A percentile compares a stretch with the other conserved stretches of the same genome.
Evolutionary conservation across 2,329 filamentous ascomycete species (phyloP).

Genomic region (Aspergillus intermedius): DNA sequence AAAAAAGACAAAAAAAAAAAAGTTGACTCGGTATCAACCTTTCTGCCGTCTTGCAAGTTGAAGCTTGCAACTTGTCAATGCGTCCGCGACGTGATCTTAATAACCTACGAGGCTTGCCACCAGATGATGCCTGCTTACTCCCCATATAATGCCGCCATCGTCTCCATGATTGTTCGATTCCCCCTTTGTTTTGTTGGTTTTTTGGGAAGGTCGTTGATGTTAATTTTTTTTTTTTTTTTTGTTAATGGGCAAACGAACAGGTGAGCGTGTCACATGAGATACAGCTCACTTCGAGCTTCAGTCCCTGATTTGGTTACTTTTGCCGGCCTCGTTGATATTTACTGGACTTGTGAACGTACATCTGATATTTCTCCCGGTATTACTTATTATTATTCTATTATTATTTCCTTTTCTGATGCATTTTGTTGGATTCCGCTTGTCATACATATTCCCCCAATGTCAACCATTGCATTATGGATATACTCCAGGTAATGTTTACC

Average conservation of each 20-base stretch:
- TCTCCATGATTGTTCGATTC: conserved; percentile 37
- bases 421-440: no score
- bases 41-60: conserved; percentile 12
- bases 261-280: conserved; percentile 9
- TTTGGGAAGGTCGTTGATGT: conserved; percentile 23
- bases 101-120: conserved; percentile 20
- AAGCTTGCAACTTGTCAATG: conserved; percentile 16
- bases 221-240: conserved; percentile 13
- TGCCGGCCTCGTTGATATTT: no score
- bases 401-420: no score
- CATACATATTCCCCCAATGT: no score
- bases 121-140: conserved; percentile 23
- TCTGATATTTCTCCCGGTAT: no score
- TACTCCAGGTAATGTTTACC: no score
- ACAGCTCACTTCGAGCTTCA: no score
- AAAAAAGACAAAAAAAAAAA: conserved; percentile 10
- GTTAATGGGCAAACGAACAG: conserved; percentile 15
- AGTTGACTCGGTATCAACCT: conserved; percentile 10
- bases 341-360: no score
- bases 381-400: no score
- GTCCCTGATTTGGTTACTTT: no score
- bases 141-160: conserved; percentile 30
- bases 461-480: no score
- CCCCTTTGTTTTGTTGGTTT: conserved; percentile 29
- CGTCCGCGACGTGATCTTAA: conserved; percentile 16